Evolutionary conservation across 257 asterid species (phyloP).

Genomic region (Voacanga thouarsii): DNA sequence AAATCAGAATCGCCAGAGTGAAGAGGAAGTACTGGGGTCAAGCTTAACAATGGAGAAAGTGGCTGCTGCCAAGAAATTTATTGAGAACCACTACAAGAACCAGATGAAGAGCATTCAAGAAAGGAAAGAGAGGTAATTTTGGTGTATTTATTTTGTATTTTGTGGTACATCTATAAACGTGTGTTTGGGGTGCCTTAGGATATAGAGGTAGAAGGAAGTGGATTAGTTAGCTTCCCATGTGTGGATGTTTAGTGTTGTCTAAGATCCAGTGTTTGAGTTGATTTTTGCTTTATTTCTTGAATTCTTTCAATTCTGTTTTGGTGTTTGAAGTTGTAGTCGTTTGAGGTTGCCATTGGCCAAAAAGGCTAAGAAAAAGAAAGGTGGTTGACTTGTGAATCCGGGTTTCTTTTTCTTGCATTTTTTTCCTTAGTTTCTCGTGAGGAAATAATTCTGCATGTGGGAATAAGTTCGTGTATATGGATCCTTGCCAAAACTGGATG

Average conservation of each 20-base stretch:
- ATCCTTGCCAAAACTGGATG: neutral
- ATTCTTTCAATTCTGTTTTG: conserved; percentile 4
- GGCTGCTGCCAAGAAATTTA: conserved; percentile 96
- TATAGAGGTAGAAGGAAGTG: neutral
- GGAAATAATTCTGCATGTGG: neutral
- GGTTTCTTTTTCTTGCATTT: neutral
- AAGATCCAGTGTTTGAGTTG: conserved; percentile 21
- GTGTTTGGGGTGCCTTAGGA: neutral
- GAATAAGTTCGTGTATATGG: neutral
- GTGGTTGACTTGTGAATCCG: conserved; percentile 5
- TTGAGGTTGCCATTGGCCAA: neutral
- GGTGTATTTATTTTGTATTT: neutral
- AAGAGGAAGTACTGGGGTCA: conserved; percentile 79
- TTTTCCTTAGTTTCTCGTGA: neutral
- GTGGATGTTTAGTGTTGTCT: neutral
- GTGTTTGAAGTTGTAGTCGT: neutral
- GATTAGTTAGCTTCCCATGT: conserved; percentile 1
- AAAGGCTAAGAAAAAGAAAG: neutral
- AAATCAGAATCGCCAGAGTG: conserved; percentile 21
- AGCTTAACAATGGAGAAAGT: conserved; percentile 96
- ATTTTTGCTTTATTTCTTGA: conserved; percentile 11
- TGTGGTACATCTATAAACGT: neutral
- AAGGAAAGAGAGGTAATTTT: conserved; percentile 72
- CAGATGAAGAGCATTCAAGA: conserved; percentile 97
- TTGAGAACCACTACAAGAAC: conserved; percentile 94